Conservation (phyloP, 768 basidiomycete genomes). For the Pleurotus giganteus region DNA sequence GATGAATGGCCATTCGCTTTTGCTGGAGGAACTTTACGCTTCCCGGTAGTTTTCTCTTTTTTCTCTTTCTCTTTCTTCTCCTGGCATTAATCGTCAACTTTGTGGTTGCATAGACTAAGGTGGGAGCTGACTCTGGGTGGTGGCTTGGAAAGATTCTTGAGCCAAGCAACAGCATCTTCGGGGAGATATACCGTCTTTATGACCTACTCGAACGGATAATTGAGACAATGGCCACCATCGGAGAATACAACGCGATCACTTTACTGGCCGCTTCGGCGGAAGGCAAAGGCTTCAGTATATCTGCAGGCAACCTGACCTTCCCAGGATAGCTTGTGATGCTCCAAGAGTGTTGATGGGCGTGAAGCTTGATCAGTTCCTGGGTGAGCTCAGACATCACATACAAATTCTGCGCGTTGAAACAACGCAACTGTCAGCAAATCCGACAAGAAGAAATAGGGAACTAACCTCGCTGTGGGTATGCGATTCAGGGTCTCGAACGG, state of each 20-base stretch:
- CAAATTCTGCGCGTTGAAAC: slow-evolving; percentile 70
- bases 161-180: slow-evolving; percentile 54
- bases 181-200: slow-evolving; percentile 67
- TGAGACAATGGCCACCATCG: not conserved
- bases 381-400: slow-evolving; percentile 88
- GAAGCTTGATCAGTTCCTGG: slow-evolving; percentile 77
- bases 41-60: slow-evolving; percentile 39
- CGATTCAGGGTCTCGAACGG: slow-evolving; percentile 76
- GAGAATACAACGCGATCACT: slow-evolving; percentile 30
- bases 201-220: slow-evolving; percentile 41
- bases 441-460: not conserved
- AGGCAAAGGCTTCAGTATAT: slow-evolving; percentile 76
- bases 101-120: slow-evolving; percentile 26
- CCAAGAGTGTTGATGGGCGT: slow-evolving; percentile 71
- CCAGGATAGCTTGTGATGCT: slow-evolving; percentile 76
- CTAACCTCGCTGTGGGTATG: slow-evolving; percentile 68
- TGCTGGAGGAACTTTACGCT: slow-evolving; percentile 49
- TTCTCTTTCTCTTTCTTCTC: slow-evolving; percentile 52
- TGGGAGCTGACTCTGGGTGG: slow-evolving; percentile 18
- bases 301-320: slow-evolving; percentile 73
- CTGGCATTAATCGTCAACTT: slow-evolving; percentile 6
- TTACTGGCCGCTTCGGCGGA: slow-evolving; percentile 62
- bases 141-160: slow-evolving; percentile 45
- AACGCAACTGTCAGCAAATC: not conserved
- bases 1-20: slow-evolving; percentile 43